Evolutionary conservation across 2,329 filamentous ascomycete genomes (phyloP).

Genomic region (Bertia moriformis): DNA sequence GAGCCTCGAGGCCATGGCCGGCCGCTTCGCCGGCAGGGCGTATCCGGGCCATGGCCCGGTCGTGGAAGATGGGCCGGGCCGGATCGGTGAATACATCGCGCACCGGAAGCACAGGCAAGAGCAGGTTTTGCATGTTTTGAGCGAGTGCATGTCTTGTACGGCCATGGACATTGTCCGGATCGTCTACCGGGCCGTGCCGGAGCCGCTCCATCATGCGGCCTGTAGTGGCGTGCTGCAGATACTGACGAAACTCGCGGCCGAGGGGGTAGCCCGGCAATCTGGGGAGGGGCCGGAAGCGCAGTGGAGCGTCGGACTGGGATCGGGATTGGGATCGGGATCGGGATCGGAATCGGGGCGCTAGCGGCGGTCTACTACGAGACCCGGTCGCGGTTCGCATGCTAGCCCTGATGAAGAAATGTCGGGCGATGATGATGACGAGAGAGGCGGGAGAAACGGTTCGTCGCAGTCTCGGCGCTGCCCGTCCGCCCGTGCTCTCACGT

Average conservation of each 20-base stretch:
- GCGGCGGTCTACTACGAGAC: too few relatives aligned
- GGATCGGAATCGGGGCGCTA: too few relatives aligned
- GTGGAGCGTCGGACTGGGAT: too few relatives aligned
- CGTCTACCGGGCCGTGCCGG: conserved; percentile 70
- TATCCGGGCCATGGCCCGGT: conserved; percentile 83
- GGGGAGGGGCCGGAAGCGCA: not conserved
- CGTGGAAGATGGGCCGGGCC: conserved; percentile 56
- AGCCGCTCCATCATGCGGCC: conserved; percentile 62
- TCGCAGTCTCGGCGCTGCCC: too few relatives aligned
- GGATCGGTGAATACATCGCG: conserved; percentile 67
- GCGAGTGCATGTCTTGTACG: conserved; percentile 32
- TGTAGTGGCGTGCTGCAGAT: conserved; percentile 66
- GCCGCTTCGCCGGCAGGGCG: conserved; percentile 49
- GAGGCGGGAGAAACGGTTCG: too few relatives aligned
- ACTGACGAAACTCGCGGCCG: conserved; percentile 71
- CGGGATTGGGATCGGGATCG: too few relatives aligned
- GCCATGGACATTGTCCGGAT: conserved; percentile 73
- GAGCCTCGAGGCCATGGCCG: conserved; percentile 56
- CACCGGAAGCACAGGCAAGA: conserved; percentile 70
- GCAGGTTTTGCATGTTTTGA: conserved; percentile 46
- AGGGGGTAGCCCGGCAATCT: conserved; percentile 22
- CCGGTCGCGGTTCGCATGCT: too few relatives aligned
- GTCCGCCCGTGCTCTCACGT: too few relatives aligned
- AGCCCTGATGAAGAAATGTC: too few relatives aligned
- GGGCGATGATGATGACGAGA: too few relatives aligned